These are phyloP conservation scores for Chloromonas sp. DNA, from an alignment of 163 green algal species.

Conservation along the genomic window DNA sequence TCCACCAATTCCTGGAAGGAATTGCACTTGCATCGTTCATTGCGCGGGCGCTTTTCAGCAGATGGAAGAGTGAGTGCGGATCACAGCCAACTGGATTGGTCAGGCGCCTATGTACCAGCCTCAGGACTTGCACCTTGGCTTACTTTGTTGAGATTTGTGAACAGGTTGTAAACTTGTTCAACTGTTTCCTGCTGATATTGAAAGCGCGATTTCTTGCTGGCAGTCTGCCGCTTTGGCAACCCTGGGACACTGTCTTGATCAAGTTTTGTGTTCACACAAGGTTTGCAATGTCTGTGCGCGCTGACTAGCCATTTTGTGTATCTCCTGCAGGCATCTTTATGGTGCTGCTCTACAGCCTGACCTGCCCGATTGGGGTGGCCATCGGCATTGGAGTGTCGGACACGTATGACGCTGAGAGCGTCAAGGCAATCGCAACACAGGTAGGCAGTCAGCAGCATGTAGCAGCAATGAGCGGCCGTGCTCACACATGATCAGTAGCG, in stretches of 20 bases:
- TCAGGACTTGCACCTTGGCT: not conserved
- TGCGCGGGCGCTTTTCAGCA: slow-evolving; percentile 24
- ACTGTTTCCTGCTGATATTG: too few species aligned
- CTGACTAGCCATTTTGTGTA: too few species aligned
- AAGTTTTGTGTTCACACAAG: too few species aligned
- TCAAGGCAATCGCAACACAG: slow-evolving; percentile 12
- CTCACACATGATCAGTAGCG: not conserved
- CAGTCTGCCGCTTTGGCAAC: too few species aligned
- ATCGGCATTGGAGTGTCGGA: slow-evolving; percentile 29
- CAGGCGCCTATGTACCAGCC: too few species aligned
- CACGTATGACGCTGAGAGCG: slow-evolving; percentile 28
- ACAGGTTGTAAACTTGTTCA: too few species aligned
- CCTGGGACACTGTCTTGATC: too few species aligned
- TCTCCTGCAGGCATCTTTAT: slow-evolving; percentile 19
- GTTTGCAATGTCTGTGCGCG: too few species aligned
- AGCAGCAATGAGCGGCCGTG: not conserved
- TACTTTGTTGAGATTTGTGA: too few species aligned
- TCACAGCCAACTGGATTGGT: not conserved
- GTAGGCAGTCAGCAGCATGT: not conserved
- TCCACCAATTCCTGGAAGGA: slow-evolving; percentile 38
- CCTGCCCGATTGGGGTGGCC: slow-evolving; percentile 31
- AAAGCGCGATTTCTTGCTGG: too few species aligned
- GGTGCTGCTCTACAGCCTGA: slow-evolving; percentile 36
- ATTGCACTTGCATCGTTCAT: slow-evolving; percentile 33
- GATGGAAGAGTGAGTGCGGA: not conserved